These are phyloP conservation scores for Solanum appendiculatum DNA, from an alignment of 257 asterid species.

Conservation along the genomic window DNA sequence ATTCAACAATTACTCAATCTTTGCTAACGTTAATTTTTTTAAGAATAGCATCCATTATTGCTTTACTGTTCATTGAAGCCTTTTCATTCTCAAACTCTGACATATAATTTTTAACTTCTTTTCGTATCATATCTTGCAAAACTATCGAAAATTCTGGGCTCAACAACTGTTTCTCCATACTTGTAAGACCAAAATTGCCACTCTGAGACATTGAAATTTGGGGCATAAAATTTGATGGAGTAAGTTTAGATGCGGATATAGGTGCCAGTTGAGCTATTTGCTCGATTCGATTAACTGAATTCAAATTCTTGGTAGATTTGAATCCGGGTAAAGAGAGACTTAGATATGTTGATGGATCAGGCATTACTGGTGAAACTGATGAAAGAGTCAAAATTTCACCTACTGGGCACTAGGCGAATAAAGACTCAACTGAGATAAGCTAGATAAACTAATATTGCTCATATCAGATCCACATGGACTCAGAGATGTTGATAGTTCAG, in stretches of 20 bases:
- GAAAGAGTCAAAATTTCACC: no score
- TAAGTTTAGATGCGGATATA: background rate
- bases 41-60: background rate
- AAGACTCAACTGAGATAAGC: background rate
- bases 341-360: background rate
- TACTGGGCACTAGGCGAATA: background rate
- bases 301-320: background rate
- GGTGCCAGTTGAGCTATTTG: background rate
- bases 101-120: background rate
- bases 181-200: background rate
- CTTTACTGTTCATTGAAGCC: background rate
- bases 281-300: background rate
- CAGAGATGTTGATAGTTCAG: no score
- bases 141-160: background rate
- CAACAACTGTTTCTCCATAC: background rate
- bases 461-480: background rate
- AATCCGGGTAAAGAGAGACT: background rate
- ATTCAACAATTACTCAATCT: background rate
- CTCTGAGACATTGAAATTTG: background rate
- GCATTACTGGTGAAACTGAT: no score
- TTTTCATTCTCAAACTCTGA: background rate
- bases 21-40: background rate
- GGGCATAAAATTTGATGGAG: no score
- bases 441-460: background rate
- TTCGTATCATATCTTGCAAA: conserved; percentile 1